These are phyloP conservation scores for Pezicula neosporulosa DNA, from an alignment of 2,329 filamentous ascomycete genomes.

Conservation along the genomic window DNA sequence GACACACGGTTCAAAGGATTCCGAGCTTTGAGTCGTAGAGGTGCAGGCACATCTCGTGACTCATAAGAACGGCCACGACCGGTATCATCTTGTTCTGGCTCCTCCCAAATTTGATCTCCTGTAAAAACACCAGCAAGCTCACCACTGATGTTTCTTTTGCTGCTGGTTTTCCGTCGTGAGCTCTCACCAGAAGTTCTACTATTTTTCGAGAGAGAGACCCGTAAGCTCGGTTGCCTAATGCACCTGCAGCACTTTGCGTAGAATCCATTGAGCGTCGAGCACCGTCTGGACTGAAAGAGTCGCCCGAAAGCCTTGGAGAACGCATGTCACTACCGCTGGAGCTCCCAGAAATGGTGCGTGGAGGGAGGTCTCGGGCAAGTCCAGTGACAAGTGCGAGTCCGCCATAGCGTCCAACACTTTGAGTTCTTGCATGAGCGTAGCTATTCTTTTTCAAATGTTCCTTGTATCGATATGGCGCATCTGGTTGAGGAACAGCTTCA, in stretches of 20 bases:
- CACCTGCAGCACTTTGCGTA: slow-evolving; percentile 6
- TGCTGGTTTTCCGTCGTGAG: slow-evolving; percentile 19
- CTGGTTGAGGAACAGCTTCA: slow-evolving; percentile 49
- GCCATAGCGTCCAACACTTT: slow-evolving; percentile 51
- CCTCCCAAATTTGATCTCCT: slow-evolving; percentile 84
- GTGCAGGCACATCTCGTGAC: slow-evolving; percentile 33
- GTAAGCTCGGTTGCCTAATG: slow-evolving; percentile 15
- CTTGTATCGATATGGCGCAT: slow-evolving; percentile 64
- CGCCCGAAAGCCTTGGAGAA: slow-evolving; percentile 30
- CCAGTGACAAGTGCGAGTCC: slow-evolving; percentile 37
- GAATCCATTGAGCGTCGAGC: slow-evolving; percentile 20
- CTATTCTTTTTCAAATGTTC: slow-evolving; percentile 68
- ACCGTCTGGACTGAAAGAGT: slow-evolving; percentile 16
- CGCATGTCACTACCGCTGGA: slow-evolving; percentile 29
- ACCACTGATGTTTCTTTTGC: slow-evolving; percentile 64
- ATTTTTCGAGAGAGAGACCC: slow-evolving; percentile 18
- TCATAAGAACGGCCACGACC: slow-evolving; percentile 20
- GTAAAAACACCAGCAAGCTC: slow-evolving; percentile 63
- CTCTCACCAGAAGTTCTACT: slow-evolving; percentile 5
- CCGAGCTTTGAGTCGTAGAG: slow-evolving; percentile 55
- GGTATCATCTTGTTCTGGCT: slow-evolving; percentile 55
- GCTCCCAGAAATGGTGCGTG: slow-evolving; percentile 27
- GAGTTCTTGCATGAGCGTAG: slow-evolving; percentile 64
- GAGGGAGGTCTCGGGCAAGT: slow-evolving; percentile 22
- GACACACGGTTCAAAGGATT: slow-evolving; percentile 64